Conservation (phyloP, 1,284 basidiomycete species). For the Volvariella volvacea region DNA sequence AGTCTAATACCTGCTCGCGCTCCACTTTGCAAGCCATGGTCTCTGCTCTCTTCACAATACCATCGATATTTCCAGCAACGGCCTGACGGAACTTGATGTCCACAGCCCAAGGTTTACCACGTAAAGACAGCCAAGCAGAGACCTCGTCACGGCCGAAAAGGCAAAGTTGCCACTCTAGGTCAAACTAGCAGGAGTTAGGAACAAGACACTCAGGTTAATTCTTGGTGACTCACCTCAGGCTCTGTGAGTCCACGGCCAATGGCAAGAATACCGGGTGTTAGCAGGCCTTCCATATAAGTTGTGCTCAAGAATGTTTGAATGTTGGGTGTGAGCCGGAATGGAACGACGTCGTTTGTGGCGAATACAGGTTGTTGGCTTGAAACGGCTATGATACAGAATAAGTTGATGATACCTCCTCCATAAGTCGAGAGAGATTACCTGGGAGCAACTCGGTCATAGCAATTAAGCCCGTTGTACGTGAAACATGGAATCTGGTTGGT, state of each 20-base stretch:
- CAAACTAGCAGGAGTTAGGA: constrained; percentile 48
- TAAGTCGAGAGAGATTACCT: constrained; percentile 44
- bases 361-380: constrained; percentile 53
- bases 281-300: constrained; percentile 84
- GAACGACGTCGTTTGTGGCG: constrained; percentile 80
- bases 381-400: constrained; percentile 23
- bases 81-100: constrained; percentile 64
- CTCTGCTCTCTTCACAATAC: constrained; percentile 82
- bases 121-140: constrained; percentile 58
- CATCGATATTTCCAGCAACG: constrained; percentile 72
- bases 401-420: no score
- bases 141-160: constrained; percentile 94
- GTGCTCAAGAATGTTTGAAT: constrained; percentile 92
- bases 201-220: constrained; percentile 4
- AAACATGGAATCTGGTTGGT: constrained; percentile 85
- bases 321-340: constrained; percentile 96
- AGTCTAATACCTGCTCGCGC: constrained; percentile 60
- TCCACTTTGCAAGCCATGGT: constrained; percentile 81
- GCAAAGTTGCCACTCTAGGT: constrained; percentile 84
- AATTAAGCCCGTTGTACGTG: constrained; percentile 83
- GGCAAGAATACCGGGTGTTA: constrained; percentile 85
- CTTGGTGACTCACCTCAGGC: constrained; percentile 63
- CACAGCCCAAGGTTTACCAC: constrained; percentile 41
- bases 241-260: constrained; percentile 88
- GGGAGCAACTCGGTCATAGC: constrained; percentile 89